Percentiles rank a stretch among this genome's conserved stretches.
phyloP scores from a whole-genome alignment of 176 grass and related monocot genomes.

The Musa itinerans region DNA sequence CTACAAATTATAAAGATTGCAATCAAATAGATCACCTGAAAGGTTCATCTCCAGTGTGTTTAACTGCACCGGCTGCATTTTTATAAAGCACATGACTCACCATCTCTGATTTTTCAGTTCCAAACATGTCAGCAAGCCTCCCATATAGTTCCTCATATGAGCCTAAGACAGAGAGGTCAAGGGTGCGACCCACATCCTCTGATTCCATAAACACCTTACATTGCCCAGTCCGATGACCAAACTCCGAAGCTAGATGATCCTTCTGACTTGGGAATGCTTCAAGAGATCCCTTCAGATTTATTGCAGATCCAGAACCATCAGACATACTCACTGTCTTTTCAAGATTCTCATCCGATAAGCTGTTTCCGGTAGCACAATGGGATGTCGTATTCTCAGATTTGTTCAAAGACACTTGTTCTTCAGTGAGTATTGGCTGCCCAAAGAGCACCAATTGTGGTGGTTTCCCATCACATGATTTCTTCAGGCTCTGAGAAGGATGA shows the following conservation, averaged over 20 bases:
- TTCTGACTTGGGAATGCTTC: slow-evolving; percentile 18
- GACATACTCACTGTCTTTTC: slow-evolving; percentile 47
- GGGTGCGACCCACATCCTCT: slow-evolving; percentile 68
- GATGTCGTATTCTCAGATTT: slow-evolving; percentile 7
- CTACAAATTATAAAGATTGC: background rate
- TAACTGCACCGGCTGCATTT: slow-evolving; percentile 51
- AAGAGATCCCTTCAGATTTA: slow-evolving; percentile 45
- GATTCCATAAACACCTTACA: slow-evolving; percentile 85
- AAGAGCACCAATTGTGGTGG: slow-evolving; percentile 52
- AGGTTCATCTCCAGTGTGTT: slow-evolving; percentile 49
- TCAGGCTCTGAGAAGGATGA: slow-evolving; percentile 26
- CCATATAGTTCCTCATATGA: slow-evolving; percentile 66
- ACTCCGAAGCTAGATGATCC: slow-evolving; percentile 2
- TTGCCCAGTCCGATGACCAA: slow-evolving; percentile 35
- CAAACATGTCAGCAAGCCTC: slow-evolving; percentile 56
- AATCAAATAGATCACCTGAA: slow-evolving; percentile 38
- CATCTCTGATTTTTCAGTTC: slow-evolving; percentile 42
- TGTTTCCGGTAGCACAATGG: slow-evolving; percentile 12
- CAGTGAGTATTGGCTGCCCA: slow-evolving; percentile 60
- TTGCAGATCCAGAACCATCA: slow-evolving; percentile 51
- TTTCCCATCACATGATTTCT: slow-evolving; percentile 28
- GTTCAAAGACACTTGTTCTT: slow-evolving; percentile 45
- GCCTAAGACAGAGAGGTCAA: slow-evolving; percentile 49
- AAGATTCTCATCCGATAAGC: slow-evolving; percentile 37
- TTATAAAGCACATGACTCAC: slow-evolving; percentile 51